phyloP scores from a whole-genome alignment of 2,329 filamentous ascomycete genomes.

The Phialophora verrucosa region DNA sequence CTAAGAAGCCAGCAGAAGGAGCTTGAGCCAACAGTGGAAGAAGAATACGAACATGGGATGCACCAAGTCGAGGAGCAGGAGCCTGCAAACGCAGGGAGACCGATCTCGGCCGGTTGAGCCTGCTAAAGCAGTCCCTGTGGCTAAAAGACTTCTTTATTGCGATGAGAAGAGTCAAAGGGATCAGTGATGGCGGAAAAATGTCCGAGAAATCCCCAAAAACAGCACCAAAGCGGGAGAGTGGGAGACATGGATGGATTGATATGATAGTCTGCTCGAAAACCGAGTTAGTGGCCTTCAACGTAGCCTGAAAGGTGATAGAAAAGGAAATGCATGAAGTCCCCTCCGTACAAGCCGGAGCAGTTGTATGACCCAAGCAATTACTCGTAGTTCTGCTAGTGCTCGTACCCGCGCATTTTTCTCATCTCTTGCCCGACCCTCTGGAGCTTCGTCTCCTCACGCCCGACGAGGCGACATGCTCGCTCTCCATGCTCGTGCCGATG shows the following conservation, averaged over 20 bases:
- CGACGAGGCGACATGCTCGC: constrained; percentile 30
- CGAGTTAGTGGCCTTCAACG: too few species aligned
- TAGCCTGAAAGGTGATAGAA: too few species aligned
- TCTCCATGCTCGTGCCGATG: constrained; percentile 59
- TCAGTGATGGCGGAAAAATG: background rate
- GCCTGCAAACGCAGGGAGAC: background rate
- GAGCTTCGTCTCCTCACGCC: constrained; percentile 33
- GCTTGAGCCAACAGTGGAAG: background rate
- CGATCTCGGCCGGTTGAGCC: background rate
- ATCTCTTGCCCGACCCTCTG: constrained; percentile 15
- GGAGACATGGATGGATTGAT: background rate
- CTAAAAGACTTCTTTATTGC: constrained; percentile 27
- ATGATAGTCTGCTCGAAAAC: too few species aligned
- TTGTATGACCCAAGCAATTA: too few species aligned
- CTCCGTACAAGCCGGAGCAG: too few species aligned
- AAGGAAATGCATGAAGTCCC: too few species aligned
- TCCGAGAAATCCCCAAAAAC: background rate
- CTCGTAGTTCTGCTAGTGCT: too few species aligned
- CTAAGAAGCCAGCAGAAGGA: background rate
- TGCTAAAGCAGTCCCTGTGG: constrained; percentile 17
- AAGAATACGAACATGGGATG: background rate
- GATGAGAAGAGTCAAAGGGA: constrained; percentile 14
- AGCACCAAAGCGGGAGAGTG: background rate
- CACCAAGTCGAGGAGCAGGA: background rate
- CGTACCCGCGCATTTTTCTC: too few species aligned